Percentiles rank a stretch among this genome's conserved stretches.
Conservation (phyloP, 2,329 filamentous ascomycete genomes). For the Lizonia empirigonia region DNA sequence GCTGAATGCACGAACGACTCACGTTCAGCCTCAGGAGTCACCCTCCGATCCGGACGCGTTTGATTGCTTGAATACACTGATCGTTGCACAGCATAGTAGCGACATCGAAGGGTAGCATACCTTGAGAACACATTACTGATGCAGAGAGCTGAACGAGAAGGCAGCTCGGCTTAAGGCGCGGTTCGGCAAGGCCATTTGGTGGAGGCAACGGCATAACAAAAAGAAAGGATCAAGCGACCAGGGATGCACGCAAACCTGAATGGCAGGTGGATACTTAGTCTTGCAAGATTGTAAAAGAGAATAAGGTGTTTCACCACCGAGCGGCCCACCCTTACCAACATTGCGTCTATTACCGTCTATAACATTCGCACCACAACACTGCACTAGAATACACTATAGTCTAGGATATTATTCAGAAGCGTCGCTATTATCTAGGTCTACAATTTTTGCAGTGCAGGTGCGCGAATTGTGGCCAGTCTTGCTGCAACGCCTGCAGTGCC, state of each 20-base stretch:
- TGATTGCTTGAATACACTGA: background rate
- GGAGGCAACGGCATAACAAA: constrained; percentile 17
- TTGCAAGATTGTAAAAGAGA: constrained; percentile 16
- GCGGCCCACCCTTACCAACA: too few species aligned
- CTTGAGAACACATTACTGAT: background rate
- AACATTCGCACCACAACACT: too few species aligned
- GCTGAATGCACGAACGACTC: constrained; percentile 14
- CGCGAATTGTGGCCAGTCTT: too few species aligned
- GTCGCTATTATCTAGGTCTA: too few species aligned
- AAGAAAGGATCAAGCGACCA: constrained; percentile 30
- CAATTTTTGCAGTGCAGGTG: too few species aligned
- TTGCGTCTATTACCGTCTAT: too few species aligned
- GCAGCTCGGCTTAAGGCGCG: constrained; percentile 23
- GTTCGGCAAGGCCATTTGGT: constrained; percentile 22
- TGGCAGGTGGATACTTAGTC: constrained; percentile 24
- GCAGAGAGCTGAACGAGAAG: background rate
- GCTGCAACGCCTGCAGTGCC: too few species aligned
- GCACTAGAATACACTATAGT: too few species aligned
- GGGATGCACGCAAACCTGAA: constrained; percentile 10
- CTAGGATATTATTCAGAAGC: too few species aligned
- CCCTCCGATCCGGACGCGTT: constrained; percentile 9
- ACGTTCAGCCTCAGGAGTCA: constrained; percentile 20
- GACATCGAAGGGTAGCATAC: constrained; percentile 4
- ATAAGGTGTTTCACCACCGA: too few species aligned
- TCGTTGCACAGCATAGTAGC: constrained; percentile 1